Base-by-base conservation (phyloP, 805 yeast species). In the Starmerella sirachaensis region DNA sequence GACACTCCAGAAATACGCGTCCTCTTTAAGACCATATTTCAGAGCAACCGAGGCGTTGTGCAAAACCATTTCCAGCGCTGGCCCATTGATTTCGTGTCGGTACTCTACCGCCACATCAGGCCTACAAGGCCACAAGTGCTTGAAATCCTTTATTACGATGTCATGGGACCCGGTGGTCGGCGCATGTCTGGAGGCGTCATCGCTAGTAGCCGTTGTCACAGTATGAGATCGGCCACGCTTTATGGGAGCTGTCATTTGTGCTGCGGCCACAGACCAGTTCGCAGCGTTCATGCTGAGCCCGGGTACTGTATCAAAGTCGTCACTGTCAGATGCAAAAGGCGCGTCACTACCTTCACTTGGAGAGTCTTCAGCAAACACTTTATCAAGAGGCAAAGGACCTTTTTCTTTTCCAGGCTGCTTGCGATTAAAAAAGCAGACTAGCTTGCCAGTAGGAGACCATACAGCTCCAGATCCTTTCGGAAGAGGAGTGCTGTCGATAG, bases 401-500 rank as follows among this genome's bases (percentile, higher is more conserved):
- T 33, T 32, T 4, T 41, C 46, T 21, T 32, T 26, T 6, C 20
- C 19, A 7, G 32, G 26, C 3, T 37, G 31, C 19, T 37, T 38
- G 10, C 43, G 75, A 8, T 78, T 70, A 58, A 83, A 84, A 51
- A 86, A 86, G 53, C 94, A 82, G 1, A 86, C 78, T 35, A 86
- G 61, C 41, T 73, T 73, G 0, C 95, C 95, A 3, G 72, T 69
- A 10, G 74, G 68, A 0, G 93, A 68, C 94, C 95, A 86, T 1
- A 73, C 64, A 0, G 94, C 95, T 8, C 95, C 95, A 62, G 94
- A 86, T 8, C 85, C 91, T 53, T 82, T 85, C 0, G 96, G 95
- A 11, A 86, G 69, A 0, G 96, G 96, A 0, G 94, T 82, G 28
- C 83, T 76, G 53, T 83, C 93, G 51, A 75, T 21, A n/a, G 47